phyloP scores from a whole-genome alignment of 805 yeast genomes.

The Tetrapisispora namnaoensis region DNA sequence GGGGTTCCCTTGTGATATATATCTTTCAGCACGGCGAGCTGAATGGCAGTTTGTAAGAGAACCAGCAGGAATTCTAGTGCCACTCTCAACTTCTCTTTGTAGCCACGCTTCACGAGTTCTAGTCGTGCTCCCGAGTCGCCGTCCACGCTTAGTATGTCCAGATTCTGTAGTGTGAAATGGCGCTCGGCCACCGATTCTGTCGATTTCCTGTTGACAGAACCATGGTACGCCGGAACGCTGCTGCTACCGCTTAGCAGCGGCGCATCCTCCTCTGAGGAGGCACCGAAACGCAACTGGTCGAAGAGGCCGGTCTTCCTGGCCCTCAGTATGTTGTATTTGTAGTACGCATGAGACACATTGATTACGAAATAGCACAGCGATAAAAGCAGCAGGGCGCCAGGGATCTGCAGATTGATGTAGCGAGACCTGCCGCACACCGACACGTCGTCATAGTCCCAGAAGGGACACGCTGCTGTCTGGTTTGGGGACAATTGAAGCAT shows the following conservation, averaged over 20 bases:
- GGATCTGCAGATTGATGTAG: slow-evolving; percentile 30
- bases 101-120: slow-evolving; percentile 39
- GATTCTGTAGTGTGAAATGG: slow-evolving; percentile 55
- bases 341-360: slow-evolving; percentile 13
- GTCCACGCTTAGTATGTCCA: slow-evolving; percentile 45
- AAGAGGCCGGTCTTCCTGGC: slow-evolving; percentile 11
- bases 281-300: slow-evolving; percentile 11
- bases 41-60: slow-evolving; percentile 31
- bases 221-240: not conserved
- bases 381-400: slow-evolving; percentile 8
- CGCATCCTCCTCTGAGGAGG: slow-evolving; percentile 11
- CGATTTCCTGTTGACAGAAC: not conserved
- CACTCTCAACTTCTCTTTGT: slow-evolving; percentile 46
- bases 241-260: slow-evolving; percentile 9
- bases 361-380: slow-evolving; percentile 8
- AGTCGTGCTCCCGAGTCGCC: slow-evolving; percentile 53
- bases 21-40: slow-evolving; percentile 4
- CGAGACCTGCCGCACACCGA: slow-evolving; percentile 40
- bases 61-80: slow-evolving; percentile 40
- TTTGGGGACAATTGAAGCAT: not conserved
- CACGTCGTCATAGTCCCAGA: slow-evolving; percentile 57
- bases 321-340: slow-evolving; percentile 12
- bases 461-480: not conserved
- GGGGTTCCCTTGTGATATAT: not conserved
- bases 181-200: slow-evolving; percentile 34